Evolutionary conservation across 148 eudicot genomes (phyloP), one percentile per base, ranked within the genome.

Genomic region (Dianthus caryophyllus): DNA sequence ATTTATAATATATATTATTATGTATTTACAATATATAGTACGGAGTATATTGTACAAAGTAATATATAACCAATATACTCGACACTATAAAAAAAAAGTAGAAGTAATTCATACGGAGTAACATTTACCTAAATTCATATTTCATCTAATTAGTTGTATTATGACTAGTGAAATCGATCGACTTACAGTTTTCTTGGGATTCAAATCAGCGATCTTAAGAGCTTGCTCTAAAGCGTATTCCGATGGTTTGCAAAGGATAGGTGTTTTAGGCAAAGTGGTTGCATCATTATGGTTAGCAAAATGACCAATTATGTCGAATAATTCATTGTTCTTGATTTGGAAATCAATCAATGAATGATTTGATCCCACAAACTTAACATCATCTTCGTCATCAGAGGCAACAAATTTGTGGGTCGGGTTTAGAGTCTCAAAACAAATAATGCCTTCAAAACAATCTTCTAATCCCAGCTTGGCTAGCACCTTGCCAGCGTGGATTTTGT

Each of bases 401-500:
- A 20, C 54, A 50, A 0, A n/a, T 50, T 50, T 50, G 54, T 89
- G 87, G 30, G 69, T 66, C 0, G 90, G 97, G 30, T 94, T 94
- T 5, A 94, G 83, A 16, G 88, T 90, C 77, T 90, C 97, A 44
- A 94, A 94, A 75, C 98, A 94, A 10, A 94, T 84, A 22, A 94
- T 82, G 20, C 98, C 96, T 53, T 94, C 98, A 33, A 94, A 94
- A 53, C 97, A 94, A 50, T 82, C 98, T 67, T 88, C 92, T 26
- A 94, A 75, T 24, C 97, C 98, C 0, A 94, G 83, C 64, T 66
- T 81, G 1, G 59, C 68, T 0, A 94, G 85, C n/a, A 65, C 97
- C 74, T 80, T 78, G 11, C 69, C 68, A 27, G 92, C 92, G 58
- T 94, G 98, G 39, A 74, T 69, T 72, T 77, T 76, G 68, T 94